Percentiles rank a stretch among this genome's conserved stretches.
These are phyloP conservation scores for Monosporascus sp. DNA, from an alignment of 2,329 filamentous ascomycete genomes.

Conservation along the genomic window DNA sequence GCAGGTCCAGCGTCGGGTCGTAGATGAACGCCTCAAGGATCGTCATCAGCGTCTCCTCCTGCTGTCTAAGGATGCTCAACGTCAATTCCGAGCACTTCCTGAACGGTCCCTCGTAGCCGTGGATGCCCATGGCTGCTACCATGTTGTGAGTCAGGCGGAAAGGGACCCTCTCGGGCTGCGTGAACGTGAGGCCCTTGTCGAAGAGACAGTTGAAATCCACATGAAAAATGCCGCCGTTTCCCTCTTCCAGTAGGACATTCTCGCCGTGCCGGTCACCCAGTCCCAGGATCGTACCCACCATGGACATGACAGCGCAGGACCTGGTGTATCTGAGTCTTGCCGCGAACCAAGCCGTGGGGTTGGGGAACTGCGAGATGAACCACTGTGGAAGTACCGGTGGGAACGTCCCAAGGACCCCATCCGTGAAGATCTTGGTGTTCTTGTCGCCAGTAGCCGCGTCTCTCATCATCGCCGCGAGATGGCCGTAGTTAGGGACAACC, in stretches of 20 bases:
- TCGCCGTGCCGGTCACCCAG: conserved; percentile 95
- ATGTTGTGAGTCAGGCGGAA: conserved; percentile 98
- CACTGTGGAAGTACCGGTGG: conserved; percentile 84
- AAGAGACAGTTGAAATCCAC: conserved; percentile 99
- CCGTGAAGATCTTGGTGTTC: conserved; percentile 68
- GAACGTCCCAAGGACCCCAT: conserved; percentile 61
- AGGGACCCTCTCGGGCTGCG: conserved; percentile 89
- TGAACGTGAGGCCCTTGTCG: conserved; percentile 93
- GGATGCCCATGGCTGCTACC: conserved; percentile 93
- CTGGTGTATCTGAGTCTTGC: conserved; percentile 86
- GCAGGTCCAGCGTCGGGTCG: conserved; percentile 90
- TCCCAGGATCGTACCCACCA: conserved; percentile 91
- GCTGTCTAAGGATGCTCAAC: conserved; percentile 75
- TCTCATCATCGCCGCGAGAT: conserved; percentile 61
- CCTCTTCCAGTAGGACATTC: conserved; percentile 92
- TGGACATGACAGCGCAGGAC: conserved; percentile 98
- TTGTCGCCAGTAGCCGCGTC: conserved; percentile 52
- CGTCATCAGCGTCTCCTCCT: conserved; percentile 95
- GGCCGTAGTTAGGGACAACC: conserved; percentile 63
- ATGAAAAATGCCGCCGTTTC: conserved; percentile 89
- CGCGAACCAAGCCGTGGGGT: conserved; percentile 87
- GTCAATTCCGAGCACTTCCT: conserved; percentile 87
- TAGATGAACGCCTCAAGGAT: conserved; percentile 96
- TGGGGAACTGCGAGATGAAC: conserved; percentile 94
- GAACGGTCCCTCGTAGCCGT: conserved; percentile 91